Evolutionary conservation across 805 yeast genomes (phyloP).

Genomic region (Candida ponderosae): DNA sequence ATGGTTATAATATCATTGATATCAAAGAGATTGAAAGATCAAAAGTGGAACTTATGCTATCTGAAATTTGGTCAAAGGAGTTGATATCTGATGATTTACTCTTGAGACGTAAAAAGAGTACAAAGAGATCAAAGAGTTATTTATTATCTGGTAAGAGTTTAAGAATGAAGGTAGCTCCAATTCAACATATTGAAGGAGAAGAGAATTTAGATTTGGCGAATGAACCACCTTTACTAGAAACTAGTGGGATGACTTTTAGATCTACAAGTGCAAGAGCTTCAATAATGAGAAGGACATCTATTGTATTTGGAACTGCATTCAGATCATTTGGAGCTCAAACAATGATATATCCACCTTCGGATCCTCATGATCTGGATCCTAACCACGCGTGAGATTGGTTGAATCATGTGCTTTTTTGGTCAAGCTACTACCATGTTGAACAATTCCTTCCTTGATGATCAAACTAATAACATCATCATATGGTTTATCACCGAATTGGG

Average conservation of each 20-base stretch:
- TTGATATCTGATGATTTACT: slow-evolving; percentile 7
- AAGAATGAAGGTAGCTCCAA: not conserved
- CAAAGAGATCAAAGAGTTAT: not conserved
- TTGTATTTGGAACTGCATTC: slow-evolving; percentile 13
- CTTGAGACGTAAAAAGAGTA: slow-evolving; percentile 1
- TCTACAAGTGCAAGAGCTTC: slow-evolving; percentile 5
- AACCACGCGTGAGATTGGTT: slow-evolving; percentile 40
- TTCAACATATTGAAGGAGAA: not conserved
- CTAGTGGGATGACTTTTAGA: not conserved
- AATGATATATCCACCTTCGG: too few relatives aligned
- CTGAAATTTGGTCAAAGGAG: slow-evolving; percentile 26
- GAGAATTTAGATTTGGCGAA: not conserved
- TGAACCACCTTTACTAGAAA: not conserved
- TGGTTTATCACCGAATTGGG: slow-evolving; percentile 59
- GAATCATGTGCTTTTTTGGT: slow-evolving; percentile 24
- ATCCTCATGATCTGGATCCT: not conserved
- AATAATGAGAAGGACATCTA: slow-evolving; percentile 15
- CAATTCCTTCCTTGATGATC: slow-evolving; percentile 54
- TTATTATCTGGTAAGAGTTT: not conserved
- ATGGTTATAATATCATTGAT: slow-evolving; percentile 4
- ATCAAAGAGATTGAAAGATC: slow-evolving; percentile 14
- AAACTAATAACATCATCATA: slow-evolving; percentile 49
- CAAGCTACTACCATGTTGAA: slow-evolving; percentile 29
- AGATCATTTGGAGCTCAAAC: too few relatives aligned
- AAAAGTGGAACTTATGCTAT: slow-evolving; percentile 20